A percentile compares a stretch with the other conserved stretches of the same genome.
phyloP scores from a whole-genome alignment of 768 basidiomycete species.

The Tylopilus intermedius region DNA sequence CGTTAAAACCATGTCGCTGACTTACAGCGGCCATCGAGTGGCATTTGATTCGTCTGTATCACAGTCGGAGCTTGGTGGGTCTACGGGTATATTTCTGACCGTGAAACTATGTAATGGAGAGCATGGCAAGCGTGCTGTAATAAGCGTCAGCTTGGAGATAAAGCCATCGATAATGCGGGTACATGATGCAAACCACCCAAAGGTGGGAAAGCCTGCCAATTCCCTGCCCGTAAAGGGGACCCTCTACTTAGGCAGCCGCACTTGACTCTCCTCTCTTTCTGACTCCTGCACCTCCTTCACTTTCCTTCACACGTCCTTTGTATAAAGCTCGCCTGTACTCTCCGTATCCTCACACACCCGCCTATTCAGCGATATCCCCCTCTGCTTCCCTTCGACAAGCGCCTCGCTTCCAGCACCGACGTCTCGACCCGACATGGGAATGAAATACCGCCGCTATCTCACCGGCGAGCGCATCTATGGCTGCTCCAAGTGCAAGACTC shows the following conservation, averaged over 20 bases:
- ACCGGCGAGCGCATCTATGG: constrained; percentile 83
- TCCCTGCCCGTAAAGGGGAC: constrained; percentile 23
- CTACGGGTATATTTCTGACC: not conserved
- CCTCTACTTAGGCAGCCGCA: constrained; percentile 3
- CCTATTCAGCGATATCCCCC: constrained; percentile 2
- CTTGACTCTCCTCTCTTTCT: constrained; percentile 3
- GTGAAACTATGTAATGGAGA: not conserved
- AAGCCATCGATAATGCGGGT: constrained; percentile 5
- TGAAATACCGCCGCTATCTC: constrained; percentile 86
- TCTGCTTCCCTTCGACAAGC: not conserved
- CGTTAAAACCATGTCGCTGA: not conserved
- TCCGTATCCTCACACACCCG: not conserved
- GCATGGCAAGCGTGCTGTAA: not conserved
- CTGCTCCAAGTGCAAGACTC: constrained; percentile 81
- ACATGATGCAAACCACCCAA: constrained; percentile 1
- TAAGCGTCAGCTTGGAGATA: not conserved
- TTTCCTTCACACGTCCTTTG: constrained; percentile 27
- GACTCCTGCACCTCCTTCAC: constrained; percentile 6
- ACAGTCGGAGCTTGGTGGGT: not conserved
- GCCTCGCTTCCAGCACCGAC: not conserved
- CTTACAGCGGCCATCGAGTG: not conserved
- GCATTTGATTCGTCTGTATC: no score
- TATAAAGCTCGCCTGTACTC: constrained; percentile 24
- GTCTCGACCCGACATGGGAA: constrained; percentile 57
- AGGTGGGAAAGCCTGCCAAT: constrained; percentile 26